These are phyloP conservation scores for Paraleonurus japonicus DNA, from an alignment of 257 asterid species.

Conservation along the genomic window DNA sequence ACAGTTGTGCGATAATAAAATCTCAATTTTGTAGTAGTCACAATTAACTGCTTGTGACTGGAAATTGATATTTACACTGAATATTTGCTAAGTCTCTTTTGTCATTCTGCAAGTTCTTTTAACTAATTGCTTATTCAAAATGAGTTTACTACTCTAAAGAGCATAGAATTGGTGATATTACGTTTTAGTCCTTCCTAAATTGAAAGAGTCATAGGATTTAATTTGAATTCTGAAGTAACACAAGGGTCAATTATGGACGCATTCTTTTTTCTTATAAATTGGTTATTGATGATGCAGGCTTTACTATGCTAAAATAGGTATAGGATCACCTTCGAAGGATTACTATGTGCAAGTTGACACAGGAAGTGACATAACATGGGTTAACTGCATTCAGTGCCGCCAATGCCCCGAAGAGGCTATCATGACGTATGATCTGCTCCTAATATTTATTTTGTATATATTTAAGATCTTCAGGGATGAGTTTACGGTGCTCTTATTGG, in stretches of 20 bases:
- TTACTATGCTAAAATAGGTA: constrained; percentile 92
- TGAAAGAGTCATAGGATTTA: background rate
- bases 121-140: constrained; percentile 1
- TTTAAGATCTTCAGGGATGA: constrained; percentile 5
- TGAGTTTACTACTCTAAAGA: background rate
- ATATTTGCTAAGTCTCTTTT: background rate
- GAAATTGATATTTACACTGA: background rate
- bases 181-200: constrained; percentile 10
- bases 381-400: constrained; percentile 86
- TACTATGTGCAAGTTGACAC: constrained; percentile 99
- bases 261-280: constrained; percentile 23
- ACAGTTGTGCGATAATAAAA: background rate
- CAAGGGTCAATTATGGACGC: constrained; percentile 17
- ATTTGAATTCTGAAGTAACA: background rate
- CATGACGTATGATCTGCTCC: constrained; percentile 74
- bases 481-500: constrained; percentile 6
- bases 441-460: constrained; percentile 20
- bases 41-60: background rate
- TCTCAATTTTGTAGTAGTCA: constrained; percentile 8
- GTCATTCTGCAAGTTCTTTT: constrained; percentile 17
- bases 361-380: constrained; percentile 96
- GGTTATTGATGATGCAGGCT: constrained; percentile 60
- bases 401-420: constrained; percentile 87
- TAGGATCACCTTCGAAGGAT: constrained; percentile 92
- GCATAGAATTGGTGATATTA: background rate